Evolutionary conservation across 208 protist genomes (phyloP).

Genomic region (Leishmania mexicana): DNA sequence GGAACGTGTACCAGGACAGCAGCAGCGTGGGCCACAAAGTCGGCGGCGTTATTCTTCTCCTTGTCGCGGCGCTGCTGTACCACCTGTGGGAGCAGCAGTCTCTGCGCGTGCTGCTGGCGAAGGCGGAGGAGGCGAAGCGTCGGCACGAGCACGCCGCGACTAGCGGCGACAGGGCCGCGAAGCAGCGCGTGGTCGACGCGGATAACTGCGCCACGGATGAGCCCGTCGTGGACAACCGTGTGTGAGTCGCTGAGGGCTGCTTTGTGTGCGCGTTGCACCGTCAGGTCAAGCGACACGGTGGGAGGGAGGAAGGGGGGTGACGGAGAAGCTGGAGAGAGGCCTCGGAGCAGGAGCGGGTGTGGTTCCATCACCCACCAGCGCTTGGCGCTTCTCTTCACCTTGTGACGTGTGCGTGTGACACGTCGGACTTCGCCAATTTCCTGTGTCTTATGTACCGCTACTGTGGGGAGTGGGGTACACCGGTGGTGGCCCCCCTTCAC

Average conservation of each 20-base stretch:
- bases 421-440: not conserved
- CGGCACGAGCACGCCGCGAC: not conserved
- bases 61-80: conserved; percentile 66
- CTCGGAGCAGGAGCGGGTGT: not conserved
- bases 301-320: not conserved
- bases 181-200: not conserved
- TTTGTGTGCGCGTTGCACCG: not conserved
- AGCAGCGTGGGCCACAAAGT: conserved; percentile 69
- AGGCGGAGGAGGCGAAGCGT: conserved; percentile 25
- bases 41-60: conserved; percentile 68
- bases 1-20: conserved; percentile 77
- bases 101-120: conserved; percentile 30
- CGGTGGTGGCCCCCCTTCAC: too few relatives aligned
- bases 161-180: not conserved
- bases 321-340: not conserved
- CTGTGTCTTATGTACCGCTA: not conserved
- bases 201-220: not conserved
- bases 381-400: not conserved
- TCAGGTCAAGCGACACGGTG: not conserved
- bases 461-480: too few relatives aligned
- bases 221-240: not conserved
- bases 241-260: not conserved
- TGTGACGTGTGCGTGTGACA: not conserved
- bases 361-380: not conserved
- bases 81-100: conserved; percentile 81